phyloP scores from a whole-genome alignment of 345 rosid species.

The Gossypium herbaceum region DNA sequence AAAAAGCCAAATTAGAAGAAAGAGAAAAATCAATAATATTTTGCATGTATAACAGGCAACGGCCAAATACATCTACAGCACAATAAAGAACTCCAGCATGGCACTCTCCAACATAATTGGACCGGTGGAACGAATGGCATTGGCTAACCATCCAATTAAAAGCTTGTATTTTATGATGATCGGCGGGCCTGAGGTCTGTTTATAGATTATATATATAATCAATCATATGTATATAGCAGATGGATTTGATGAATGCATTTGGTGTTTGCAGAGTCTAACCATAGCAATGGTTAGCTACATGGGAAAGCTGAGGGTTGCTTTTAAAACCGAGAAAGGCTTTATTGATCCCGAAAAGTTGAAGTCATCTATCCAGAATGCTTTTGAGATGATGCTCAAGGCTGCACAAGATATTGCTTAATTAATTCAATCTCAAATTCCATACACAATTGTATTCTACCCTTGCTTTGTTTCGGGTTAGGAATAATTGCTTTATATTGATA shows the following conservation, averaged over 20 bases:
- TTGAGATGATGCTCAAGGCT: conserved; percentile 24
- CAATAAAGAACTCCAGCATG: conserved; percentile 46
- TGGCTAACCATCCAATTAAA: conserved; percentile 41
- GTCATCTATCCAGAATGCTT: conserved; percentile 22
- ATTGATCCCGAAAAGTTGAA: conserved; percentile 27
- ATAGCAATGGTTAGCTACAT: conserved; percentile 29
- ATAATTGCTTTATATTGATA: no score
- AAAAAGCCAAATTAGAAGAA: no score
- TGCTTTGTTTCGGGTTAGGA: no score
- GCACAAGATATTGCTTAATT: conserved; percentile 6
- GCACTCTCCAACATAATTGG: conserved; percentile 44
- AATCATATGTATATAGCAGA: no score
- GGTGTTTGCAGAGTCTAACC: conserved; percentile 25
- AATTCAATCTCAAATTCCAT: no score
- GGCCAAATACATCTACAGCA: conserved; percentile 30
- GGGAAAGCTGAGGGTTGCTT: conserved; percentile 28
- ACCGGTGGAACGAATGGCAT: conserved; percentile 40
- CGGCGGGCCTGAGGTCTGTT: conserved; percentile 41
- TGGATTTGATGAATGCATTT: background rate
- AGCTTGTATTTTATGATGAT: conserved; percentile 40
- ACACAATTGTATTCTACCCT: no score
- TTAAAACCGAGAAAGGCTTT: conserved; percentile 28
- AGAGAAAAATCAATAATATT: no score
- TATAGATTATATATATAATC: background rate
- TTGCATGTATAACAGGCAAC: conserved; percentile 21